A percentile compares a stretch with the other conserved stretches of the same genome.
Conservation (phyloP, 129 eudicot species). For the Flaveria trinervia region DNA sequence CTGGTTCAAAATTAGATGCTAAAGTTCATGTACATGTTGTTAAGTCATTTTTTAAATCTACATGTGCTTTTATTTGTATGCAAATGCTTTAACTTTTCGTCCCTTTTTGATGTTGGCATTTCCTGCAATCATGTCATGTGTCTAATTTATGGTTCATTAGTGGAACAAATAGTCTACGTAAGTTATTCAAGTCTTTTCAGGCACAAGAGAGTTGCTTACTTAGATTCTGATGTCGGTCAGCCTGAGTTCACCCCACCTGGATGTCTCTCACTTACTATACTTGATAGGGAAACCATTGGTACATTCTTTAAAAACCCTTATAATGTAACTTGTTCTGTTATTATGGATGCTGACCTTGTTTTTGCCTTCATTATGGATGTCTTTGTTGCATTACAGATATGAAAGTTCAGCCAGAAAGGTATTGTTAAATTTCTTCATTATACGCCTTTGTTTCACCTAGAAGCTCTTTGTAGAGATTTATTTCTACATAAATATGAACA, state of each 20-base stretch:
- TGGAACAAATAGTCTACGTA: not conserved
- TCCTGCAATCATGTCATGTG: not conserved
- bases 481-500: not conserved
- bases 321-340: not conserved
- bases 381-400: slow-evolving; percentile 47
- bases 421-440: slow-evolving; percentile 7
- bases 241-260: slow-evolving; percentile 97
- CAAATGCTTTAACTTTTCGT: not conserved
- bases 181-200: slow-evolving; percentile 38
- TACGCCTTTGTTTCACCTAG: not conserved
- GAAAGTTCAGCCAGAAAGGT: slow-evolving; percentile 84
- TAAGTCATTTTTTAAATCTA: not conserved
- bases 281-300: slow-evolving; percentile 71
- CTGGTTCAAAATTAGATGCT: not conserved
- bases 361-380: slow-evolving; percentile 8
- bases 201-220: slow-evolving; percentile 75
- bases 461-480: not conserved
- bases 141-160: too few relatives aligned
- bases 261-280: slow-evolving; percentile 74
- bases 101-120: too few relatives aligned
- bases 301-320: slow-evolving; percentile 13
- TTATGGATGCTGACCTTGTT: slow-evolving; percentile 19
- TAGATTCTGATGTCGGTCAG: slow-evolving; percentile 99
- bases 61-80: not conserved
- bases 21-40: not conserved